Evolutionary conservation across 331 rosid genomes (phyloP).

Genomic region (Cucumis variabilis): DNA sequence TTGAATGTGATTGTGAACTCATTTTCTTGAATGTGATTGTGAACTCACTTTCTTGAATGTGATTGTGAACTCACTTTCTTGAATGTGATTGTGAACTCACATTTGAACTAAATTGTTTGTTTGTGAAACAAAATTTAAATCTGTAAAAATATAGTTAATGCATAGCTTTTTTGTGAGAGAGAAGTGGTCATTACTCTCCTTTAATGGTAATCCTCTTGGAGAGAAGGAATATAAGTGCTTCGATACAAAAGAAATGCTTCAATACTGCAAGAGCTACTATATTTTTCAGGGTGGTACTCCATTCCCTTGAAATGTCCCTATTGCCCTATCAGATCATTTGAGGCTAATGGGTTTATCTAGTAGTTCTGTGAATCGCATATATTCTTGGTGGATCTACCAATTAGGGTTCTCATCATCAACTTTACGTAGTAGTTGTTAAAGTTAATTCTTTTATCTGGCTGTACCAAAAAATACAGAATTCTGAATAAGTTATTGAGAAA

Average conservation of each 20-base stretch:
- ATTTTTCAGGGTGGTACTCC: neutral
- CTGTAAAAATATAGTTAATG: neutral
- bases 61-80: neutral
- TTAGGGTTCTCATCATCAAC: constrained; percentile 13
- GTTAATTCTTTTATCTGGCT: neutral
- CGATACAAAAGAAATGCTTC: neutral
- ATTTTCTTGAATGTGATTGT: neutral
- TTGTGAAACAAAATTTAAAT: neutral
- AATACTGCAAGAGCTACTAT: neutral
- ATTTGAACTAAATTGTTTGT: neutral
- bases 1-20: neutral
- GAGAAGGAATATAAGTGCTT: neutral
- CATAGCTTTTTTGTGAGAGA: neutral
- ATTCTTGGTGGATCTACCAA: constrained; percentile 11
- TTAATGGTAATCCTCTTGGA: neutral
- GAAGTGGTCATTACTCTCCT: neutral
- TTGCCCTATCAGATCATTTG: neutral
- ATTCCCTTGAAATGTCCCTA: neutral
- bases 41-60: neutral
- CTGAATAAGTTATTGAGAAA: neutral
- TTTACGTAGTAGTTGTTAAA: constrained; percentile 23
- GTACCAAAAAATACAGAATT: neutral
- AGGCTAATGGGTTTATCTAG: neutral
- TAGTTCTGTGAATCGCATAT: neutral
- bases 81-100: neutral